These are phyloP conservation scores for Citrullus colocynthis DNA, from an alignment of 306 rosid species.

Conservation along the genomic window DNA sequence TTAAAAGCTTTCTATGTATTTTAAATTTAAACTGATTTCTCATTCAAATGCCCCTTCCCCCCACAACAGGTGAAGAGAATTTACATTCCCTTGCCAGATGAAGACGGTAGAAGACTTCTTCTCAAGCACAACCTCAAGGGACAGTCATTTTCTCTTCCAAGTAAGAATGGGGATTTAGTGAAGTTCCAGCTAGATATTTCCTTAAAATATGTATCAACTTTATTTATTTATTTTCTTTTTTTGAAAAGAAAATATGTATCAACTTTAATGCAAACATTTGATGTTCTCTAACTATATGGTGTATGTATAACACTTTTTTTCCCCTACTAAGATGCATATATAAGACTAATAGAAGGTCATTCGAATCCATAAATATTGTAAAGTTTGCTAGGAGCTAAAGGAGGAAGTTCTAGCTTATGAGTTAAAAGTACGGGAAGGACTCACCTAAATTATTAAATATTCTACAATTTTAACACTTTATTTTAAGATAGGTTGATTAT, in stretches of 20 bases:
- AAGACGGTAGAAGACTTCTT: conserved; percentile 57
- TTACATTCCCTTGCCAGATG: conserved; percentile 80
- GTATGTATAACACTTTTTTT: no score
- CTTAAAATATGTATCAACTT: not conserved
- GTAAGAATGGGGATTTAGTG: conserved; percentile 38
- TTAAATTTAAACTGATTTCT: not conserved
- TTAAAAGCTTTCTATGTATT: conserved; percentile 3
- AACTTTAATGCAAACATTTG: not conserved
- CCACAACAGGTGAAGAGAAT: conserved; percentile 70
- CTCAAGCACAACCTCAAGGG: conserved; percentile 82
- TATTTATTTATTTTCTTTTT: not conserved
- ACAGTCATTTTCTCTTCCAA: conserved; percentile 81
- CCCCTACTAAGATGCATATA: not conserved
- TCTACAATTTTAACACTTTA: not conserved
- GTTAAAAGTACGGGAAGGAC: not conserved
- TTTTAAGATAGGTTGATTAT: not conserved
- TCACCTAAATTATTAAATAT: not conserved
- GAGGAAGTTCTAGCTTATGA: not conserved
- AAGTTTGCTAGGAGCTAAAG: not conserved
- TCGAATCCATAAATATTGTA: not conserved
- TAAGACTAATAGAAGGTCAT: not conserved
- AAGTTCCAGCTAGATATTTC: not conserved
- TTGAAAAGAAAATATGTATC: not conserved
- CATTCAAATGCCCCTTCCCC: not conserved
- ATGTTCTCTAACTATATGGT: not conserved